These are phyloP conservation scores for Petasospora fabianii DNA, from an alignment of 1,139 yeast species.

Conservation along the genomic window DNA sequence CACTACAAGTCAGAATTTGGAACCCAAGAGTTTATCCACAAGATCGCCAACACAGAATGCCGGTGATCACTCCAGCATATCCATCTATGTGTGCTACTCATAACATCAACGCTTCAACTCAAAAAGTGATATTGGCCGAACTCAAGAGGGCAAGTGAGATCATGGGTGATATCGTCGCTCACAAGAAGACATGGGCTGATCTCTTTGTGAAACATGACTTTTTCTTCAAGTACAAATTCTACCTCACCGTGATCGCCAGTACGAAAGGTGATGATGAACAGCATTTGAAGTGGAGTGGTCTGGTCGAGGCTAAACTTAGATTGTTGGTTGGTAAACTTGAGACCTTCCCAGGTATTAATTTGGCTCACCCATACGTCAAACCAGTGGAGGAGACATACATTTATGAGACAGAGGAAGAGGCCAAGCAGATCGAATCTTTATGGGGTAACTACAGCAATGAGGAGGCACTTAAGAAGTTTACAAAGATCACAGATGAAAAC, in stretches of 20 bases:
- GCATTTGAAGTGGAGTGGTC: slow-evolving; percentile 85
- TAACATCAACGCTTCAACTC: slow-evolving; percentile 85
- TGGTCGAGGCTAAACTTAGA: slow-evolving; percentile 86
- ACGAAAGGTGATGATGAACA: slow-evolving; percentile 72
- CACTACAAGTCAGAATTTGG: slow-evolving; percentile 95
- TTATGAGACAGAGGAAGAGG: slow-evolving; percentile 51
- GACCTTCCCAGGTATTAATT: slow-evolving; percentile 61
- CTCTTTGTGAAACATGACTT: slow-evolving; percentile 76
- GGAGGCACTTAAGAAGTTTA: slow-evolving; percentile 31
- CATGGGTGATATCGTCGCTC: slow-evolving; percentile 63
- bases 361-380: slow-evolving; percentile 91
- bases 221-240: slow-evolving; percentile 79
- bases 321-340: slow-evolving; percentile 80
- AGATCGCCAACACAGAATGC: slow-evolving; percentile 92
- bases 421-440: slow-evolving; percentile 49
- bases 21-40: slow-evolving; percentile 86
- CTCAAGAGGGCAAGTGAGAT: slow-evolving; percentile 69
- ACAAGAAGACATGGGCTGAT: slow-evolving; percentile 69
- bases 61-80: slow-evolving; percentile 98
- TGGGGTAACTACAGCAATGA: slow-evolving; percentile 51
- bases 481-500: slow-evolving; percentile 33
- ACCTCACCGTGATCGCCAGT: slow-evolving; percentile 76
- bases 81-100: slow-evolving; percentile 99
- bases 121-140: slow-evolving; percentile 71
- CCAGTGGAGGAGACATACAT: slow-evolving; percentile 59